Conservation (phyloP, 345 rosid species). For the Barbarea vulgaris region DNA sequence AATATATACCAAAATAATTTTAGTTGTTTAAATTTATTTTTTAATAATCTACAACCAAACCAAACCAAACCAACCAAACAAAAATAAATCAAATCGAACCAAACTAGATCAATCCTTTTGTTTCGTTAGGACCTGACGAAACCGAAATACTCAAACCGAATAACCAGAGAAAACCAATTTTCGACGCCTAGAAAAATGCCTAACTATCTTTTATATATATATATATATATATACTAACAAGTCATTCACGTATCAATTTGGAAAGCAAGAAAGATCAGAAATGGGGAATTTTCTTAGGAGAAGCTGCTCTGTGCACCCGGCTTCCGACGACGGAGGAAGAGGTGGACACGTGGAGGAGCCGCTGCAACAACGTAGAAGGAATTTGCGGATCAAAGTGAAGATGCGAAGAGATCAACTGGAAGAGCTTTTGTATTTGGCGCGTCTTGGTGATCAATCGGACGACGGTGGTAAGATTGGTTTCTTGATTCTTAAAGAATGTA, state of each 20-base stretch:
- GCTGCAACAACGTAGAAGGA: conserved; percentile 8
- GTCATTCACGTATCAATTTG: conserved; percentile 22
- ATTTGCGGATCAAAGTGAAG: conserved; percentile 35
- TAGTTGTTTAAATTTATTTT: too few relatives aligned
- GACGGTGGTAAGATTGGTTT: conserved; percentile 34
- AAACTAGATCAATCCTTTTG: background rate
- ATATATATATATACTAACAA: background rate
- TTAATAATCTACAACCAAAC: background rate
- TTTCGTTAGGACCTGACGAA: background rate
- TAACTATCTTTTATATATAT: background rate
- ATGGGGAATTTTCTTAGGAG: conserved; percentile 41
- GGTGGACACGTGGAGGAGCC: background rate
- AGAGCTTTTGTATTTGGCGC: conserved; percentile 25
- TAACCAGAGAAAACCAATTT: background rate
- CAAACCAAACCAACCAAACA: background rate
- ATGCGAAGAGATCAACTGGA: conserved; percentile 38
- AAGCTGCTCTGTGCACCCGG: conserved; percentile 37
- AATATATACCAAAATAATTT: background rate
- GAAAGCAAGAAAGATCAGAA: conserved; percentile 1
- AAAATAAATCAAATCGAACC: background rate
- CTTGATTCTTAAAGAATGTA: conserved; percentile 37
- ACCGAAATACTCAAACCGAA: background rate
- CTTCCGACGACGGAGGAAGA: background rate
- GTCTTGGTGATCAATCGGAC: conserved; percentile 15
- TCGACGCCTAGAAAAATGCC: conserved; percentile 6